Evolutionary conservation across 192 early-diverging fungal species (phyloP), one percentile per base, ranked within the genome.

Genomic region (Linnemannia elongata): DNA sequence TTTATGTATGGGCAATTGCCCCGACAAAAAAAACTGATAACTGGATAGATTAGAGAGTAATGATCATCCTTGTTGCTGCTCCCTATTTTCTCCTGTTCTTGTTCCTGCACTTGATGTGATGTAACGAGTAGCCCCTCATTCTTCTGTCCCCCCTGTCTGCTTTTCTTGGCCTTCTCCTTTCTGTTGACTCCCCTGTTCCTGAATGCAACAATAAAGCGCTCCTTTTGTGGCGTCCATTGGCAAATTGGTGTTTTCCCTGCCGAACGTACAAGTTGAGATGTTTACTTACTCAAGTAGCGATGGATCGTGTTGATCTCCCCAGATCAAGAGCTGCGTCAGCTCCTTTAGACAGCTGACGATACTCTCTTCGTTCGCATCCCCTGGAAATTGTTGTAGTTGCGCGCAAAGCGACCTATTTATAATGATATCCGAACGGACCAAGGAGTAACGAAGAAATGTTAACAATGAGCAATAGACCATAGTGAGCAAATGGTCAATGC

Each of bases 281-380:
- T 49, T 8, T 74, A 66, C 78, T 82, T 74, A 87, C 85, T 87
- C 85, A n/a, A 82, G 76, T 24, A 88, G 55, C 6, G 68, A 72
- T n/a, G 68, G 74, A 55, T 81, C 76, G 84, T 87, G 75, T 30
- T 80, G 74, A 81, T 82, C 82, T 20, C 89, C 89, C 89, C 89
- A 89, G 55, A 89, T 83, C 74, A 89, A 81, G 77, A 89, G 74
- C 49, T 89, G 89, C 13, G 89, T 89, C 69, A 89, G 74, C 63
- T 89, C 89, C 44, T 84, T 89, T 15, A 89, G 68, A 30, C 82
- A 74, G 60, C 78, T 83, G 71, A 87, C 57, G 24, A 87, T 76
- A 47, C 39, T 80, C 3, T 83, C 89, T 36, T 87, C 89, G 54
- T 83, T 83, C n/a, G 74, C 84, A 84, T 89, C 79, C 68, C 55